These are phyloP conservation scores for Rhynchospora breviuscula DNA, from an alignment of 176 grass and related monocot species.

Conservation along the genomic window DNA sequence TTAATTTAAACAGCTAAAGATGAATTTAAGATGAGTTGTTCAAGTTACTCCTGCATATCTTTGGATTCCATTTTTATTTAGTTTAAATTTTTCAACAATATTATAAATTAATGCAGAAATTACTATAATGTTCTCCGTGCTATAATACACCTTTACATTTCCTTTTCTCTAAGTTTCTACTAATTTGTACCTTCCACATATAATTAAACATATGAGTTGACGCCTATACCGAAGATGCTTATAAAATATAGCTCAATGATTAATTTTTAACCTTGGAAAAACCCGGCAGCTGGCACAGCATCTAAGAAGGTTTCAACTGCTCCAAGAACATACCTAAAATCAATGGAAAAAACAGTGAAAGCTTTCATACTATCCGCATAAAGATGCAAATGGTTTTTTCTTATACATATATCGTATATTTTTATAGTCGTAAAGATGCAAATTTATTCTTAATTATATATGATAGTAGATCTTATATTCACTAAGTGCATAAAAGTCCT, in stretches of 20 bases:
- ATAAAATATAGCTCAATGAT: background rate
- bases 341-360: background rate
- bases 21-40: background rate
- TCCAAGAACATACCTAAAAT: conserved; percentile 96
- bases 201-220: background rate
- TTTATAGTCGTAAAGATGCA: background rate
- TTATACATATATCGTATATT: too few relatives aligned
- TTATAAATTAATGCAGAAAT: background rate
- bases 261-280: conserved; percentile 69
- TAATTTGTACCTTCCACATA: background rate
- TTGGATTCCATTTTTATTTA: background rate
- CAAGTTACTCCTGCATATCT: background rate
- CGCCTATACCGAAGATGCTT: background rate
- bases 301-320: conserved; percentile 99
- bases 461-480: background rate
- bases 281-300: conserved; percentile 84
- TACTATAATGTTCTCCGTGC: background rate
- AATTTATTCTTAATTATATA: background rate
- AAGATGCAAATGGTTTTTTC: background rate
- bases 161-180: background rate
- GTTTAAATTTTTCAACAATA: background rate
- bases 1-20: background rate
- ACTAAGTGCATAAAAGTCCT: background rate
- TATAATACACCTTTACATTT: background rate
- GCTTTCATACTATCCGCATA: background rate